Evolutionary conservation across 768 basidiomycete genomes (phyloP).

Genomic region (Lactifluus piperatus): DNA sequence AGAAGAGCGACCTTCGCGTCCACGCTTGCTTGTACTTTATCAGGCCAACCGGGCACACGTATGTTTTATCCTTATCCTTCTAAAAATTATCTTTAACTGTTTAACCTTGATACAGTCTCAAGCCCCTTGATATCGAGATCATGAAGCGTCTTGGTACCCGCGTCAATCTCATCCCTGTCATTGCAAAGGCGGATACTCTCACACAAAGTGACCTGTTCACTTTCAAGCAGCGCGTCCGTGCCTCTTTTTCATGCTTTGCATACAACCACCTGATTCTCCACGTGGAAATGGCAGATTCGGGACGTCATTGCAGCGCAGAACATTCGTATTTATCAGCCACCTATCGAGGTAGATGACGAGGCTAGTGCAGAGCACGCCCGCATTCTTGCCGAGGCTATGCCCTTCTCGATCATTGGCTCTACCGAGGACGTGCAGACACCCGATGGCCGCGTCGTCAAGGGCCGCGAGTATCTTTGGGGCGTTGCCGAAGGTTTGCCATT

Average conservation of each 20-base stretch:
- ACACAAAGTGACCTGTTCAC: conserved; percentile 85
- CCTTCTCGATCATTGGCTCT: conserved; percentile 97
- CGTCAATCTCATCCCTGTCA: conserved; percentile 95
- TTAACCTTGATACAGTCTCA: conserved; percentile 45
- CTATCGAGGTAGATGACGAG: conserved; percentile 83
- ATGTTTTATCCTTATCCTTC: conserved; percentile 29
- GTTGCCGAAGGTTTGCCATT: conserved; percentile 82
- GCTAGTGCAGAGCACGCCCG: conserved; percentile 83
- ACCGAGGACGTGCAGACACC: conserved; percentile 88
- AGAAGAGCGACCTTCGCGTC: conserved; percentile 92
- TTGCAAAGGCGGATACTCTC: conserved; percentile 96
- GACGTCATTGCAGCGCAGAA: conserved; percentile 86
- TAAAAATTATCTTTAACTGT: neutral
- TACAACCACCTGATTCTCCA: conserved; percentile 2
- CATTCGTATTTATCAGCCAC: conserved; percentile 92
- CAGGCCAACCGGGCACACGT: conserved; percentile 94
- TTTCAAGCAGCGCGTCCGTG: conserved; percentile 87
- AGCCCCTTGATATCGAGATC: conserved; percentile 97
- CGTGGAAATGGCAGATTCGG: conserved; percentile 48
- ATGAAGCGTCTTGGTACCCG: conserved; percentile 99
- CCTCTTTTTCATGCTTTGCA: conserved; percentile 10
- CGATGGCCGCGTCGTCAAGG: conserved; percentile 92
- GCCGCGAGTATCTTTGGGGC: conserved; percentile 98
- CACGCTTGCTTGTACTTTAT: conserved; percentile 98
- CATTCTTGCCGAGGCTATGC: conserved; percentile 82